These are phyloP conservation scores for Coprinellus aureogranulatus DNA, from an alignment of 768 basidiomycete genomes.

Conservation along the genomic window DNA sequence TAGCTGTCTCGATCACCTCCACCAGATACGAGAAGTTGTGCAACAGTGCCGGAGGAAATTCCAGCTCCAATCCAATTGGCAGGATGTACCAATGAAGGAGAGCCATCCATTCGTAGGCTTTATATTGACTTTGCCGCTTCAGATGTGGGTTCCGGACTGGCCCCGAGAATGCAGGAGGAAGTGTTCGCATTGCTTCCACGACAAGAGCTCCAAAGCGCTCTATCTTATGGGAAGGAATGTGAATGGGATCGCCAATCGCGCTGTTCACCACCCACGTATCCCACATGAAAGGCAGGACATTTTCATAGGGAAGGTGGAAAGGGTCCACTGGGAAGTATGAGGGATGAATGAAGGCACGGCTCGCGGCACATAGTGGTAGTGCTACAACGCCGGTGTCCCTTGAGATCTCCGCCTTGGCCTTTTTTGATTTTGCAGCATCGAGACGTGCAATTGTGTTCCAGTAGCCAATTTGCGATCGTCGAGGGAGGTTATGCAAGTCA, in stretches of 20 bases:
- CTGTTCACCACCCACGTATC: conserved; percentile 34
- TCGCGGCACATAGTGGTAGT: conserved; percentile 27
- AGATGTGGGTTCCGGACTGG: conserved; percentile 26
- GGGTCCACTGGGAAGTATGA: conserved; percentile 34
- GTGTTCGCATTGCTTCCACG: conserved; percentile 20
- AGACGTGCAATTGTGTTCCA: not conserved
- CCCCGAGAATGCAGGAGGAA: conserved; percentile 32
- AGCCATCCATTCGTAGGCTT: conserved; percentile 36
- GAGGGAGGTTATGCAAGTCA: not conserved
- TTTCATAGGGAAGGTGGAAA: conserved; percentile 36
- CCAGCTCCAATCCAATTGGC: conserved; percentile 30
- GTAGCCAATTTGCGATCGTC: not conserved
- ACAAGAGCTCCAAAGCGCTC: conserved; percentile 20
- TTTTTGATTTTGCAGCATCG: not conserved
- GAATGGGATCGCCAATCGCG: no score
- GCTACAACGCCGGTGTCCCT: conserved; percentile 21
- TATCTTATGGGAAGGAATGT: conserved; percentile 16
- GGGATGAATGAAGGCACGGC: conserved; percentile 29
- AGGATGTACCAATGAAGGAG: conserved; percentile 34
- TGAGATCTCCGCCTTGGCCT: conserved; percentile 12
- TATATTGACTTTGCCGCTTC: conserved; percentile 35
- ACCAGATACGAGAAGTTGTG: conserved; percentile 27
- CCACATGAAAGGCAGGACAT: conserved; percentile 26
- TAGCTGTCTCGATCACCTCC: conserved; percentile 26
- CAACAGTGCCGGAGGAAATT: conserved; percentile 19